Evolutionary conservation across 345 rosid genomes (phyloP).

Genomic region (Lepidium aucheri): DNA sequence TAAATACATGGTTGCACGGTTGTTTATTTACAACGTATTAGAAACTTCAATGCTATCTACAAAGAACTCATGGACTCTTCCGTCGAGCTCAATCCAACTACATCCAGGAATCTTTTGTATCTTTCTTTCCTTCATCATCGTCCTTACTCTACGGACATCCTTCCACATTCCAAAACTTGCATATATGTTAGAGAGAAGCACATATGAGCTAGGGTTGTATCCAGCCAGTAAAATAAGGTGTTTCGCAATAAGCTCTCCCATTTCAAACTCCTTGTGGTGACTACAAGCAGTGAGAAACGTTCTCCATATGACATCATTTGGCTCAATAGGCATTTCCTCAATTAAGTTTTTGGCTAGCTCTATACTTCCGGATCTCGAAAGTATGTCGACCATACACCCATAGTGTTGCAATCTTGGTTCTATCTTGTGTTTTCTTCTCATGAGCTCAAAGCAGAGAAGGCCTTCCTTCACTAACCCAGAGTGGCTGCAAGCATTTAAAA

Average conservation of each 20-base stretch:
- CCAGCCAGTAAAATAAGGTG: slow-evolving; percentile 31
- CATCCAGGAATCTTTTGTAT: slow-evolving; percentile 48
- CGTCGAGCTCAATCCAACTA: slow-evolving; percentile 50
- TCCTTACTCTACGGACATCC: slow-evolving; percentile 37
- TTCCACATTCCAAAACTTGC: slow-evolving; percentile 52
- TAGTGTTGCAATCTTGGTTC: slow-evolving; percentile 53
- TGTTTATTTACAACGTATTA: slow-evolving; percentile 22
- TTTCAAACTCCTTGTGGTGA: slow-evolving; percentile 35
- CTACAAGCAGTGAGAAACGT: slow-evolving; percentile 47
- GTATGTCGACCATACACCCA: slow-evolving; percentile 48
- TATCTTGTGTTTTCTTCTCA: slow-evolving; percentile 39
- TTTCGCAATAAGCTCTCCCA: slow-evolving; percentile 40
- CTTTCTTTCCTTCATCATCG: slow-evolving; percentile 45
- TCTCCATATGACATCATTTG: slow-evolving; percentile 43
- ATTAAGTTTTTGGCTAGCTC: slow-evolving; percentile 39
- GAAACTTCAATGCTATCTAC: slow-evolving; percentile 22
- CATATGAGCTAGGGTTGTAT: slow-evolving; percentile 35
- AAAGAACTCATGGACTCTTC: slow-evolving; percentile 44
- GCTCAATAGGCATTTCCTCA: slow-evolving; percentile 35
- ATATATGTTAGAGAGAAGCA: slow-evolving; percentile 44
- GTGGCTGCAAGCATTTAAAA: slow-evolving; percentile 56
- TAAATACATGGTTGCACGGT: not conserved
- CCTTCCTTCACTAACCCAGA: slow-evolving; percentile 57
- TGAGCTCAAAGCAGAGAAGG: slow-evolving; percentile 41
- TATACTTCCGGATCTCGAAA: slow-evolving; percentile 43